Percentiles rank a stretch among this genome's conserved stretches.
phyloP scores from a whole-genome alignment of 768 basidiomycete genomes.

The Lactarius hatsudake region DNA sequence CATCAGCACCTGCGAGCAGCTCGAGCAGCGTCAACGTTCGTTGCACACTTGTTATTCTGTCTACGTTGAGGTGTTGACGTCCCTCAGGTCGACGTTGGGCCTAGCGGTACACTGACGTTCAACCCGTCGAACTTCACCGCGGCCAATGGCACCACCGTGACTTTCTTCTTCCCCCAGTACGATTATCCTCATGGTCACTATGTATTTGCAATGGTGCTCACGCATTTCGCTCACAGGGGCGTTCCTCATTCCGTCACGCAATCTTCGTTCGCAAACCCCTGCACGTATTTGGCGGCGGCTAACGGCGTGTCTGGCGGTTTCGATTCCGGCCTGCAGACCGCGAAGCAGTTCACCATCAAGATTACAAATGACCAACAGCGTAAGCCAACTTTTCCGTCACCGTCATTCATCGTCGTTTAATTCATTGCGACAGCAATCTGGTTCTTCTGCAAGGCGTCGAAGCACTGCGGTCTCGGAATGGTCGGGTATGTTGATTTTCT shows the following conservation, averaged over 20 bases:
- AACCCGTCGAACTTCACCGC: conserved; percentile 48
- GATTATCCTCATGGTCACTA: not conserved
- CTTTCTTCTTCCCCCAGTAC: conserved; percentile 53
- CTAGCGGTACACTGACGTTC: conserved; percentile 41
- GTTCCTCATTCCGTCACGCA: conserved; percentile 36
- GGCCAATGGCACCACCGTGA: conserved; percentile 47
- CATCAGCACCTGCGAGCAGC: conserved; percentile 32
- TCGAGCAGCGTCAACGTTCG: conserved; percentile 27
- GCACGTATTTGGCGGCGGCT: conserved; percentile 42
- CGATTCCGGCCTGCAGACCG: conserved; percentile 48
- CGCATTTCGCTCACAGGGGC: conserved; percentile 4
- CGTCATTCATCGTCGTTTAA: not conserved
- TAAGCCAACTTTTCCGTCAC: conserved; percentile 32
- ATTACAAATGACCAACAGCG: conserved; percentile 48
- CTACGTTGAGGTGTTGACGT: not conserved
- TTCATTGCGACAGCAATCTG: conserved; percentile 44
- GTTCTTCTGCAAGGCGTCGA: conserved; percentile 51
- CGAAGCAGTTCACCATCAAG: conserved; percentile 44
- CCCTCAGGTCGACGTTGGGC: conserved; percentile 44
- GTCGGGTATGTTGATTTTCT: conserved; percentile 36
- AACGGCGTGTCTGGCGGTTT: conserved; percentile 41
- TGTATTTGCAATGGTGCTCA: conserved; percentile 3
- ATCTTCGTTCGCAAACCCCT: conserved; percentile 32
- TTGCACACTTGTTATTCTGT: not conserved
- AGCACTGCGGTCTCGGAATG: conserved; percentile 53